Base-by-base conservation (phyloP, 176 grass and related monocot genomes). In the Ensete glaucum region DNA sequence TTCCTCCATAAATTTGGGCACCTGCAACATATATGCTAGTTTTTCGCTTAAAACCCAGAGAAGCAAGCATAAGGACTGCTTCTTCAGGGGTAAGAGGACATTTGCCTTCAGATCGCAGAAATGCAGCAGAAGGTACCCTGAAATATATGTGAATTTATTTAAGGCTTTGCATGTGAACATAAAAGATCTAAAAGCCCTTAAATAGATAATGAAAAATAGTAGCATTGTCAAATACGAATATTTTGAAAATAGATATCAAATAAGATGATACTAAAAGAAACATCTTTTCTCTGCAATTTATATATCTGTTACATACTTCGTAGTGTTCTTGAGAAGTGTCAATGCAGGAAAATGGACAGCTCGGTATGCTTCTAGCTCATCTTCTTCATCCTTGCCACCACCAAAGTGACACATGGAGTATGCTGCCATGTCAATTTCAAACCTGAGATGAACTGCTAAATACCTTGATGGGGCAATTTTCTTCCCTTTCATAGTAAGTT, bases 381-480 rank as follows among this genome's bases (percentile, higher is more conserved):
- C 86, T 82, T 89, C 88, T 84, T 98, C 95, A 63, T 98, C 84
- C 84, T 91, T 93, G 64, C 95, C 95, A 70, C 95, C 95, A 78
- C 95, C 95, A 89, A 98, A 98, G 76, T 98, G 89, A 84, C 95
- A 98, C 84, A 98, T 82, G 54, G 95, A 93, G 78, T 98, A 98
- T 62, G 95, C 90, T 48, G 87, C 95, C 95, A 98, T 98, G 84
- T 98, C 95, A 72, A 93, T 91, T 77, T 98, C 95, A 85, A 98
- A 98, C 62, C 95, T 83, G 72, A 98, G 88, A 79, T 98, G 95
- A 69, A 98, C 82, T 73, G 95, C 88, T 76, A 98, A 82, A 78
- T 98, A 98, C 87, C 78, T 93, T 43, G 88, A 85, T 16, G 82
- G 11, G 77, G 29, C 67, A 53, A 75, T 87, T 25, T 24, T 87